Evolutionary conservation across 805 yeast genomes (phyloP).

Genomic region (Candida pseudofarinosa): DNA sequence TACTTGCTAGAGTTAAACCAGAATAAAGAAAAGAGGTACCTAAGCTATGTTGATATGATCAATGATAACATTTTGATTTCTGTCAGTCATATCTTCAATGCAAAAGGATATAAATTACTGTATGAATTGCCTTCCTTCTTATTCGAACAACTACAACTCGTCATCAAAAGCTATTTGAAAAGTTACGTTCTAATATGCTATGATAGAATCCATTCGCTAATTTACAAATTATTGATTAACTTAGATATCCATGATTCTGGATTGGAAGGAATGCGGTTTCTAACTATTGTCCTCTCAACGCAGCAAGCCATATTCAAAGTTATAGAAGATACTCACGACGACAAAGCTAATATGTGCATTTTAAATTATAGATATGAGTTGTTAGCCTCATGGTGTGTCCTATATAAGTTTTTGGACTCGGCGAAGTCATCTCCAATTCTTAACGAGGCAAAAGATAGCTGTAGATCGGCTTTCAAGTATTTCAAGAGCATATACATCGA

Average conservation of each 20-base stretch:
- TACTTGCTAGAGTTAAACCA: conserved; percentile 9
- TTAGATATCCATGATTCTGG: conserved; percentile 21
- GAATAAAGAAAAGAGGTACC: neutral
- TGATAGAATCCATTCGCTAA: conserved; percentile 22
- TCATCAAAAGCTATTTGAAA: conserved; percentile 9
- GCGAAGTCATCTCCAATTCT: neutral
- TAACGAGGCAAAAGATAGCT: neutral
- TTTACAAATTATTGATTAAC: conserved; percentile 29
- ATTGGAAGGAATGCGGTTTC: conserved; percentile 8
- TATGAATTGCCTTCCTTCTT: conserved; percentile 11
- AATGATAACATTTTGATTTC: conserved; percentile 20
- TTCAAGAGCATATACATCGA: neutral
- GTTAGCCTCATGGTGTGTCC: conserved; percentile 32
- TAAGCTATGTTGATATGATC: conserved; percentile 19
- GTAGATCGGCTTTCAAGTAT: neutral
- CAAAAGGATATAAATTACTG: conserved; percentile 7
- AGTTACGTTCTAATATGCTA: conserved; percentile 18
- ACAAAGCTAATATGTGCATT: conserved; percentile 15
- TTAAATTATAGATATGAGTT: conserved; percentile 29
- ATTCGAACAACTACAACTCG: conserved; percentile 12
- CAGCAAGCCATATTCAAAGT: conserved; percentile 17
- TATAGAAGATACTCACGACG: conserved; percentile 11
- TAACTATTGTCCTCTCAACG: conserved; percentile 16
- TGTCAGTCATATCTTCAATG: conserved; percentile 18
- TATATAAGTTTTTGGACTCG: conserved; percentile 3